phyloP scores from a whole-genome alignment of 108 stramenopile species.

The Fistulifera pelliculosa region DNA sequence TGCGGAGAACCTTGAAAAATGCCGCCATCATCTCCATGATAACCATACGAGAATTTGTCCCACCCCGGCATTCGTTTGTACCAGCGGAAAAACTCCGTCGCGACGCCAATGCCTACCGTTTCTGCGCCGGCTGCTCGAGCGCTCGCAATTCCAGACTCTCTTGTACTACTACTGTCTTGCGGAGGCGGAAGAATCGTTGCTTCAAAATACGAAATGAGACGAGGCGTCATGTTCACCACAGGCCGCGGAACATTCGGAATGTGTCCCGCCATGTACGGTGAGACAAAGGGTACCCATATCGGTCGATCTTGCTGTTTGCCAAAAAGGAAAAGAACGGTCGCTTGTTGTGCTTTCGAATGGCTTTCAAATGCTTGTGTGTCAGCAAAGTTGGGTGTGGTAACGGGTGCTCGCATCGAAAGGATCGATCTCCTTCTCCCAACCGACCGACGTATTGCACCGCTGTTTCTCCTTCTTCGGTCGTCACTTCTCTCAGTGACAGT shows the following conservation, averaged over 20 bases:
- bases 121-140: slow-evolving; percentile 11
- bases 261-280: slow-evolving; percentile 22
- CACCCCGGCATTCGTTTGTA: slow-evolving; percentile 80
- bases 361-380: background rate
- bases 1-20: slow-evolving; percentile 62
- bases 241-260: slow-evolving; percentile 7
- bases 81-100: slow-evolving; percentile 31
- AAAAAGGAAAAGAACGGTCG: background rate
- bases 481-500: no score
- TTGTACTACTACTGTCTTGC: background rate
- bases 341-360: background rate
- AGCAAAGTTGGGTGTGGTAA: slow-evolving; percentile 23
- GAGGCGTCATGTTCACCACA: slow-evolving; percentile 47
- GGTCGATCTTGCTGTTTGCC: no score
- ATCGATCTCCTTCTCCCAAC: slow-evolving; percentile 61
- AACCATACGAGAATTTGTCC: slow-evolving; percentile 62
- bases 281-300: slow-evolving; percentile 32
- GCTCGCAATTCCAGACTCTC: no score
- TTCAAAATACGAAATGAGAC: slow-evolving; percentile 65
- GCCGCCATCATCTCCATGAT: slow-evolving; percentile 81
- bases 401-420: slow-evolving; percentile 50
- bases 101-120: slow-evolving; percentile 71
- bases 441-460: slow-evolving; percentile 42
- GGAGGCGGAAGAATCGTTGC: slow-evolving; percentile 35
- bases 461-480: background rate